A percentile compares a stretch with the other conserved stretches of the same genome.
phyloP scores from a whole-genome alignment of 257 asterid genomes.

The Rauvolfia tetraphylla region DNA sequence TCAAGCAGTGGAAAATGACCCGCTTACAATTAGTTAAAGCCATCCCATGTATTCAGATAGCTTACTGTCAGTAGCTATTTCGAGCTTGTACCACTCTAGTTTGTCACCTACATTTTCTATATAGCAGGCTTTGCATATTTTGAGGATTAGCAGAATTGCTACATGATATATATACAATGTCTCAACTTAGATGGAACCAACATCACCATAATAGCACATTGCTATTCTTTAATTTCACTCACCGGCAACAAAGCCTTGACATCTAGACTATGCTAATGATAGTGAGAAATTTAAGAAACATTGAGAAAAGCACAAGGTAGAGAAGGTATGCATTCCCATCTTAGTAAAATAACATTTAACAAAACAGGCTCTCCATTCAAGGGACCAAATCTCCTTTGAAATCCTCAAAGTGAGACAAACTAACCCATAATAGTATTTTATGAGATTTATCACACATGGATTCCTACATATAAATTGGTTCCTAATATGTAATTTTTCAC shows the following conservation, averaged over 20 bases:
- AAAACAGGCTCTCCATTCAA: neutral
- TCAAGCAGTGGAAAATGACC: neutral
- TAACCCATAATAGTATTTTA: neutral
- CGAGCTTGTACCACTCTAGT: neutral
- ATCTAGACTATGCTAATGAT: neutral
- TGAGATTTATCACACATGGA: neutral
- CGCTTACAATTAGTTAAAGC: neutral
- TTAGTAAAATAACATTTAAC: neutral
- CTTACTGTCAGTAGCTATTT: neutral
- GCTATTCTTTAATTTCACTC: neutral
- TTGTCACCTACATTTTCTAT: neutral
- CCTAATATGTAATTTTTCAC: neutral
- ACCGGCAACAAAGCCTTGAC: neutral
- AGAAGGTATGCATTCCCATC: neutral
- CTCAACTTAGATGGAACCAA: neutral
- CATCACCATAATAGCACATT: neutral
- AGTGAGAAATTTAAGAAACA: neutral
- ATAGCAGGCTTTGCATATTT: neutral
- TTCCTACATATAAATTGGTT: neutral
- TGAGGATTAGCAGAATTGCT: neutral
- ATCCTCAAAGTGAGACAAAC: neutral
- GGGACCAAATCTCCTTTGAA: neutral
- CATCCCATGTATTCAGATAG: neutral
- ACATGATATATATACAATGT: neutral
- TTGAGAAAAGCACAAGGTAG: no score